These are phyloP conservation scores for Clathrospora elynae DNA, from an alignment of 2,329 filamentous ascomycete genomes.

Conservation along the genomic window DNA sequence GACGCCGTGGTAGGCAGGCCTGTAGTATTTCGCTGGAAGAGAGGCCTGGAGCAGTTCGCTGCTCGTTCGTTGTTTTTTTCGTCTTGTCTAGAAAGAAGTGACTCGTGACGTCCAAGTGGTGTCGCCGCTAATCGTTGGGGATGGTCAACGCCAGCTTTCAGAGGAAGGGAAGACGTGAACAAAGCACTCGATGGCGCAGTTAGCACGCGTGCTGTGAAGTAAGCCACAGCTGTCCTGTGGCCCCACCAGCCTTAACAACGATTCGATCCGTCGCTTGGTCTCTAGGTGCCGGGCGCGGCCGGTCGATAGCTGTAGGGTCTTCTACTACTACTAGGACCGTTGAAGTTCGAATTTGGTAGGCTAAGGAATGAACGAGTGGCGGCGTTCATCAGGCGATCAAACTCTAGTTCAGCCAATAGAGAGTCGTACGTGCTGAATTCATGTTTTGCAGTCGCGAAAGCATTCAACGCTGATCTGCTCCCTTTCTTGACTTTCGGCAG, in stretches of 20 bases:
- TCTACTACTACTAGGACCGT: conserved; percentile 30
- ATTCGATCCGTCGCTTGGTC: conserved; percentile 25
- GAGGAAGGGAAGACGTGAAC: conserved; percentile 18
- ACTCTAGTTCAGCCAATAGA: conserved; percentile 29
- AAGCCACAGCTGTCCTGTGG: conserved; percentile 35
- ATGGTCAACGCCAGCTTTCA: too few relatives aligned
- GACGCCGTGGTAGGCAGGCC: too few relatives aligned
- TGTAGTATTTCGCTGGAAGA: too few relatives aligned
- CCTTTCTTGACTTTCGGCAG: conserved; percentile 4
- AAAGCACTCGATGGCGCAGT: conserved; percentile 21
- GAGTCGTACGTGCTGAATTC: conserved; percentile 11
- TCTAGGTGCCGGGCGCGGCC: conserved; percentile 37
- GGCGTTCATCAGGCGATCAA: conserved; percentile 28
- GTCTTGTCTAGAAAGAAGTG: not conserved
- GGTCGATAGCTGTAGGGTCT: conserved; percentile 31
- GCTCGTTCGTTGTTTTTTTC: too few relatives aligned
- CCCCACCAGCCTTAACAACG: conserved; percentile 23
- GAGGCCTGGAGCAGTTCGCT: too few relatives aligned
- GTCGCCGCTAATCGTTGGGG: too few relatives aligned
- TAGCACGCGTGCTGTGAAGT: conserved; percentile 22
- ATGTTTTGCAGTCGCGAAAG: conserved; percentile 12
- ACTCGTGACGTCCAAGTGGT: too few relatives aligned
- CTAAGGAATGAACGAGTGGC: conserved; percentile 34
- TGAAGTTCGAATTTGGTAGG: conserved; percentile 32
- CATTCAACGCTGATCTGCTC: conserved; percentile 9